phyloP scores from a whole-genome alignment of 805 yeast genomes.

The Ogataea polymorpha region DNA sequence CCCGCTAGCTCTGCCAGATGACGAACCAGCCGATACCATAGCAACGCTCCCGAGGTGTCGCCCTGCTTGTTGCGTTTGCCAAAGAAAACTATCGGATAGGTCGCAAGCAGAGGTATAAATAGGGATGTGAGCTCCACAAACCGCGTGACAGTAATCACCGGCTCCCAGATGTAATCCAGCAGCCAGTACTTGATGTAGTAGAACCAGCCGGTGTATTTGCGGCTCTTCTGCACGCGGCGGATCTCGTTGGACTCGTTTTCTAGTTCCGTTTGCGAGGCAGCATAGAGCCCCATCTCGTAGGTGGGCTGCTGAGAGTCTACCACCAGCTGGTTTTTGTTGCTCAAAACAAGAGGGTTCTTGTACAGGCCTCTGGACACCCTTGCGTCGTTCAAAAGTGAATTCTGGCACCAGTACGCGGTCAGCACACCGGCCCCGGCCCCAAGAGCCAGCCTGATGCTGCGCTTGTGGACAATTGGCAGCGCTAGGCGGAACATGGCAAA shows the following conservation, averaged over 20 bases:
- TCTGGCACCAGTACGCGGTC: slow-evolving; percentile 4
- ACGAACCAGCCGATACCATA: slow-evolving; percentile 71
- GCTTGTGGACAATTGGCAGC: slow-evolving; percentile 5
- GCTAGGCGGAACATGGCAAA: slow-evolving; percentile 5
- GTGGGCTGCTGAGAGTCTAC: slow-evolving; percentile 58
- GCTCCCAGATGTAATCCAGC: slow-evolving; percentile 62
- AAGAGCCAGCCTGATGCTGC: slow-evolving; percentile 1
- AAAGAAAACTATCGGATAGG: slow-evolving; percentile 60
- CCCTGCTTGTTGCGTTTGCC: slow-evolving; percentile 42
- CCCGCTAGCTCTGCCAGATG: slow-evolving; percentile 80
- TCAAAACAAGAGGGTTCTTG: slow-evolving; percentile 15
- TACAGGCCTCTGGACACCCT: slow-evolving; percentile 14
- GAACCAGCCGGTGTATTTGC: slow-evolving; percentile 29
- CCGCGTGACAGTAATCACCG: slow-evolving; percentile 62
- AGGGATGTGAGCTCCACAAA: slow-evolving; percentile 64
- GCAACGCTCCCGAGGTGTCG: slow-evolving; percentile 56
- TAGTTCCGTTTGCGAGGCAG: slow-evolving; percentile 58
- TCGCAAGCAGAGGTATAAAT: slow-evolving; percentile 65
- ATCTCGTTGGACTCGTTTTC: slow-evolving; percentile 34
- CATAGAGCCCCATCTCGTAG: slow-evolving; percentile 62
- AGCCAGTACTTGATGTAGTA: slow-evolving; percentile 42
- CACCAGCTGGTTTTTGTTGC: slow-evolving; percentile 35
- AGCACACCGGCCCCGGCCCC: slow-evolving; percentile 11
- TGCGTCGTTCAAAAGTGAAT: slow-evolving; percentile 15
- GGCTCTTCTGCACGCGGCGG: slow-evolving; percentile 29